phyloP scores from a whole-genome alignment of 1,284 basidiomycete genomes.

The Polyporus tsugae region DNA sequence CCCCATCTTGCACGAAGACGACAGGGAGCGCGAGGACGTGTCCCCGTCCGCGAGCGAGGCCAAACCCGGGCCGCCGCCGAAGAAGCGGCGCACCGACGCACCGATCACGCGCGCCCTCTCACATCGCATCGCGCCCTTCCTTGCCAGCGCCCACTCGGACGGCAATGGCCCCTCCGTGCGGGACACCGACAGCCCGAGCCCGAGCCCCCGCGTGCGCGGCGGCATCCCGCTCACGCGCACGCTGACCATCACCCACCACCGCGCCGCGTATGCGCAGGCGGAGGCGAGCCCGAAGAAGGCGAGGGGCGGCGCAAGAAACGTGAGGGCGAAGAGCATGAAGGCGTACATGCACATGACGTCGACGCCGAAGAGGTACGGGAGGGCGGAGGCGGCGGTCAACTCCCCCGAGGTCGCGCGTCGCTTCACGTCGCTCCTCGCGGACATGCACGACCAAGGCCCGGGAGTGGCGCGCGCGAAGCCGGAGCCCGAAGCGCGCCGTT shows the following conservation, averaged over 20 bases:
- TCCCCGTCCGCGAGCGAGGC: neutral
- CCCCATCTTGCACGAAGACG: conserved; percentile 31
- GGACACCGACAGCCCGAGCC: conserved; percentile 1
- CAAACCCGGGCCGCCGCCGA: conserved; percentile 23
- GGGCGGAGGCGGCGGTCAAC: conserved; percentile 21
- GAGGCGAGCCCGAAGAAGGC: neutral
- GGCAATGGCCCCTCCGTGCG: conserved; percentile 12
- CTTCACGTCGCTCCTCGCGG: conserved; percentile 23
- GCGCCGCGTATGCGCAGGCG: neutral
- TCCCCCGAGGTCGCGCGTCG: conserved; percentile 23
- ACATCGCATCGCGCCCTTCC: conserved; percentile 29
- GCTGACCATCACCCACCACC: neutral
- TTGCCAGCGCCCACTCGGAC: conserved; percentile 10
- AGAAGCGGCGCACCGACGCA: conserved; percentile 29
- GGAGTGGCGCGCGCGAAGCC: neutral
- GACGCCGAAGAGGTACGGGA: conserved; percentile 38
- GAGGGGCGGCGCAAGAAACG: conserved; percentile 15
- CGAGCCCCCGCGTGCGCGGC: conserved; percentile 8
- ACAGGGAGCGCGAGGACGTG: conserved; percentile 14
- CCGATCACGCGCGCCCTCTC: conserved; percentile 34
- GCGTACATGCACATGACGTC: conserved; percentile 34
- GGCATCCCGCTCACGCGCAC: conserved; percentile 5
- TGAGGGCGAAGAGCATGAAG: conserved; percentile 37
- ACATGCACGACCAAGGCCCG: conserved; percentile 3
- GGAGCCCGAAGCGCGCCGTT: neutral